phyloP scores from a whole-genome alignment of 306 rosid species.

The Cucumis cinereus region DNA sequence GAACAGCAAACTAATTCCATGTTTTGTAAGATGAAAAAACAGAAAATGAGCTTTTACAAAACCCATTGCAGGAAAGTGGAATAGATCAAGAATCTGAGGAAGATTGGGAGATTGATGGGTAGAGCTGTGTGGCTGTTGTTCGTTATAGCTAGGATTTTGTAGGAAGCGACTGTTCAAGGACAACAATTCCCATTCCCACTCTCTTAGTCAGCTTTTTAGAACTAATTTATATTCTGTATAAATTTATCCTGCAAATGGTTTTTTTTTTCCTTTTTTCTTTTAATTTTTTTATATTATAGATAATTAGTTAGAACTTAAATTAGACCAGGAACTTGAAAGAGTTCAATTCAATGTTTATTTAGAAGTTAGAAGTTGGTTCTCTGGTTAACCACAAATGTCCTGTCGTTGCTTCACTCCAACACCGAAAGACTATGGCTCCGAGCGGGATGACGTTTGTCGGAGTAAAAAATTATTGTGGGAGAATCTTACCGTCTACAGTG shows the following conservation, averaged over 20 bases:
- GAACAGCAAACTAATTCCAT: neutral
- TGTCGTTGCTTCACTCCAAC: neutral
- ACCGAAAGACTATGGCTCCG: neutral
- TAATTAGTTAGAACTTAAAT: neutral
- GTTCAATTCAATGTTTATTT: neutral
- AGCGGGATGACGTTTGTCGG: too few species aligned
- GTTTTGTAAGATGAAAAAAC: neutral
- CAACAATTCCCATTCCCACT: neutral
- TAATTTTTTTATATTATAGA: neutral
- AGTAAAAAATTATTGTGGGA: too few species aligned
- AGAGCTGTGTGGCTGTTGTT: neutral
- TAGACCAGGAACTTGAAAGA: neutral
- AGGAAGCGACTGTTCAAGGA: neutral
- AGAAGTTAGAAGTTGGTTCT: neutral
- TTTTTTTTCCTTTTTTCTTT: too few species aligned
- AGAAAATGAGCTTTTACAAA: neutral
- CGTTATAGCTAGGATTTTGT: neutral
- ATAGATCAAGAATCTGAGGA: constrained; percentile 1
- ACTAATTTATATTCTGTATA: neutral
- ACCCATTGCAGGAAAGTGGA: neutral
- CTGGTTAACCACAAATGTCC: neutral
- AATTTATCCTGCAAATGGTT: neutral
- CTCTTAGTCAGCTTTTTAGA: neutral
- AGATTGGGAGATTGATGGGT: constrained; percentile 2
- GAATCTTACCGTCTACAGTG: too few species aligned